Evolutionary conservation across 768 basidiomycete species (phyloP), one percentile per base, ranked within the genome.

Genomic region (Suillus tomentosus): DNA sequence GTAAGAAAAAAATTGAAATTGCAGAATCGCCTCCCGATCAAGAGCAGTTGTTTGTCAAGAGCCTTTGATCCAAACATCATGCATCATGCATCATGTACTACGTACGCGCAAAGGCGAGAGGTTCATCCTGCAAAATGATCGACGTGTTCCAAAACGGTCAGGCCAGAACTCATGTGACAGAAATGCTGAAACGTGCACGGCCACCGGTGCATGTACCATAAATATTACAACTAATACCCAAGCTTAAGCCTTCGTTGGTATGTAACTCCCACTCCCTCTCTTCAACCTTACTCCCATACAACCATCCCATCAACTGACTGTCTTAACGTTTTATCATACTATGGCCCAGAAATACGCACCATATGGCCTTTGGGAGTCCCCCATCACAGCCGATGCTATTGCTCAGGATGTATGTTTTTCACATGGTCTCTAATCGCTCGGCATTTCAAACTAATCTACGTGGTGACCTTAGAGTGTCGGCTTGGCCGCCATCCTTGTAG

Each of bases 291-390:
- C 22, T 42, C 24, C 15, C 39, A 15, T 2, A 40, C 24, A 24
- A 24, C 5, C 17, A 58, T 40, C 39, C 15, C 1, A 57, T 40
- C 17, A 19, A 3, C 39, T 13, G 5, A 19, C 15, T 17, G 9
- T 24, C 36, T 39, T n/a, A 40, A 37, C 22, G 13, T n/a, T 61
- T 17, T 22, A 24, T 42, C 6, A 42, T 27, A 63, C 54, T 31
- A 72, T 69, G 68, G 37, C 62, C 47, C 62, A 60, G 48, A 70
- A 66, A 9, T 58, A 65, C 0, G 85, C 86, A 8, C 84, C 87
- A 0, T 90, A 81, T 69, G 89, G 87, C 31, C 83, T 82, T 24
- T 91, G 89, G 88, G 73, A 77, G 5, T 87, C 87, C 2, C 80
- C 84, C 5, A 81, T 90, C 62, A 81, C 82, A 2, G 76, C 84